Evolutionary conservation across 257 asterid species (phyloP), one percentile per base, ranked within the genome.

Genomic region (Solanum chiquidenum): DNA sequence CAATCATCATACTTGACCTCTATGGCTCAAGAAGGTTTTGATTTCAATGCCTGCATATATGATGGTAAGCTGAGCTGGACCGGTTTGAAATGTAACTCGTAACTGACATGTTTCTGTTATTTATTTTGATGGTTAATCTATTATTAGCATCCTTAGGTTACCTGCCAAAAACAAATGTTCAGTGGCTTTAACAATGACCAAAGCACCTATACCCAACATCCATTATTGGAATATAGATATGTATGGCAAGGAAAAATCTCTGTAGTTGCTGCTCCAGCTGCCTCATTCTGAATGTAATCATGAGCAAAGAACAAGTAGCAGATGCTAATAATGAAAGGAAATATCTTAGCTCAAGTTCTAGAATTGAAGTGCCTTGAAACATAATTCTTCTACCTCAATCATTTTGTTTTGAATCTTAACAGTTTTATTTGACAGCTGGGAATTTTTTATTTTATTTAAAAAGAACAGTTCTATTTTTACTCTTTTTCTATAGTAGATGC

Each of bases 31-130:
- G 96, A 95, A 88, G 98, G 98, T 88, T 97, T 95, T 90, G 99
- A 97, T 93, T 93, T 95, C 75, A 97, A 97, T 93, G 95, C 97
- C 84, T 97, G 99, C 93, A 93, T 97, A 89, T 87, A 92, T 90
- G 92, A 95, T 85, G 99, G 99, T 96, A 90, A 86, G 95, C 88
- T 72, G 64, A 31, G 46, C 66, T 86, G 52, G 85, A 80, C 66
- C 29, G 66, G 40, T 80, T 44, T 46, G 40, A 80, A 46, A 44
- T 79, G 35, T 79, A 80, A 80, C 7, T 21, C 40, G 10, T 46
- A 18, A 44, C 40, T 44, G 62, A n/a, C 25, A 79, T 79, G 85
- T 79, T 44, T 79, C 38, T 46, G 85, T 79, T 44, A 79, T 42
- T 46, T 79, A 16, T 77, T 77, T 75, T 23, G 55, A 74, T 35